Percentiles rank a stretch among this genome's conserved stretches.
Evolutionary conservation across 805 yeast species (phyloP).

Genomic region (Millerago galiae): DNA sequence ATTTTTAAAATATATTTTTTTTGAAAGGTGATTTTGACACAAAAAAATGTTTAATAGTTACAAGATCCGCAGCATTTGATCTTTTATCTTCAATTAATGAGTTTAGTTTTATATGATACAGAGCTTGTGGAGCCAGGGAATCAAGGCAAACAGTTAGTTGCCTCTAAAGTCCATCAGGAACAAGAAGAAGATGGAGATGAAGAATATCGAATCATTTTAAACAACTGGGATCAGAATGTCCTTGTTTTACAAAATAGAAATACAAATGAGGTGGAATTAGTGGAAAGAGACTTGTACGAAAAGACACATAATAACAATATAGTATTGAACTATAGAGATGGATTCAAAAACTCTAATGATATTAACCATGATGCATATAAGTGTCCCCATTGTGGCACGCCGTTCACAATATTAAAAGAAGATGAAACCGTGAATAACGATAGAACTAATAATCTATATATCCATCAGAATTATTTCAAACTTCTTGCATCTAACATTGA

Average conservation of each 20-base stretch:
- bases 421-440: background rate
- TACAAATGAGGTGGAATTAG: slow-evolving; percentile 7
- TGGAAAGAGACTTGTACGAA: background rate
- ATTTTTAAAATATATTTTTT: too few species aligned
- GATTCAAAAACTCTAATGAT: too few species aligned
- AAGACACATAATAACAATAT: background rate
- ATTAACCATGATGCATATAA: too few species aligned
- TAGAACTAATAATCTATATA: slow-evolving; percentile 1
- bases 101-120: slow-evolving; percentile 3
- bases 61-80: too few species aligned
- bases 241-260: slow-evolving; percentile 8
- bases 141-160: background rate
- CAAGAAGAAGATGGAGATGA: background rate
- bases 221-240: background rate
- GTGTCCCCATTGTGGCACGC: slow-evolving; percentile 10
- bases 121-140: background rate
- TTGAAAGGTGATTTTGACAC: slow-evolving; percentile 2
- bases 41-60: background rate
- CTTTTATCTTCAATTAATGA: background rate
- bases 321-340: too few species aligned
- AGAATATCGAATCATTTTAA: slow-evolving; percentile 3
- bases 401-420: background rate
- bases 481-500: slow-evolving; percentile 14
- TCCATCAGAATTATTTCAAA: slow-evolving; percentile 16
- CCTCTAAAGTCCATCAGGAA: background rate